phyloP scores from a whole-genome alignment of 2,329 filamentous ascomycete species.

The Chaetomium sp. region DNA sequence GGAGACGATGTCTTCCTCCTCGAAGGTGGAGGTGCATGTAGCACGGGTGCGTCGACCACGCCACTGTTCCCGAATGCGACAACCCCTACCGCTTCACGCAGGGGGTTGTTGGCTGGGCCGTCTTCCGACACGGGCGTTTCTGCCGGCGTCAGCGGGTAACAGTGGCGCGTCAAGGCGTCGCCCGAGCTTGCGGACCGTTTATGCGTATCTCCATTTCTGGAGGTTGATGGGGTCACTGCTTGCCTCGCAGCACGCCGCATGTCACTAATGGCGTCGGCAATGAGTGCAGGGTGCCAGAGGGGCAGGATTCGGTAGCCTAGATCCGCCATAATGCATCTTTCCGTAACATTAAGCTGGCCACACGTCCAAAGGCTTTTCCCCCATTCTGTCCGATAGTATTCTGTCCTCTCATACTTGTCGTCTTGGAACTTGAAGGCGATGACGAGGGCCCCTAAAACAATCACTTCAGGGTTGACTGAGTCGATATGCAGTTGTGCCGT shows the following conservation, averaged over 20 bases:
- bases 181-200: conserved; percentile 36
- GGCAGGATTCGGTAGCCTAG: conserved; percentile 58
- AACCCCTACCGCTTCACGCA: background rate
- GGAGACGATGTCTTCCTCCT: conserved; percentile 9
- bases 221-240: conserved; percentile 13
- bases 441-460: conserved; percentile 55
- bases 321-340: conserved; percentile 58
- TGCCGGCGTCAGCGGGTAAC: conserved; percentile 36
- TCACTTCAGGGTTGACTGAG: conserved; percentile 54
- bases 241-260: conserved; percentile 52
- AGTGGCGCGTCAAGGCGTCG: conserved; percentile 34
- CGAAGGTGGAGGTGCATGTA: conserved; percentile 2
- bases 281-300: conserved; percentile 49
- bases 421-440: conserved; percentile 62
- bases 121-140: conserved; percentile 33
- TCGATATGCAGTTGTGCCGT: conserved; percentile 48
- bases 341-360: conserved; percentile 57
- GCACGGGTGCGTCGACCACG: background rate
- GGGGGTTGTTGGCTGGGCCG: conserved; percentile 2
- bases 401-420: conserved; percentile 49
- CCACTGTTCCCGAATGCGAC: background rate
- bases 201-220: conserved; percentile 22
- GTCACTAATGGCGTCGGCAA: conserved; percentile 54
- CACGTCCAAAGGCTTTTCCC: conserved; percentile 51
- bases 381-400: conserved; percentile 49